phyloP scores from a whole-genome alignment of 306 rosid genomes.

The Cicer yamashitae region DNA sequence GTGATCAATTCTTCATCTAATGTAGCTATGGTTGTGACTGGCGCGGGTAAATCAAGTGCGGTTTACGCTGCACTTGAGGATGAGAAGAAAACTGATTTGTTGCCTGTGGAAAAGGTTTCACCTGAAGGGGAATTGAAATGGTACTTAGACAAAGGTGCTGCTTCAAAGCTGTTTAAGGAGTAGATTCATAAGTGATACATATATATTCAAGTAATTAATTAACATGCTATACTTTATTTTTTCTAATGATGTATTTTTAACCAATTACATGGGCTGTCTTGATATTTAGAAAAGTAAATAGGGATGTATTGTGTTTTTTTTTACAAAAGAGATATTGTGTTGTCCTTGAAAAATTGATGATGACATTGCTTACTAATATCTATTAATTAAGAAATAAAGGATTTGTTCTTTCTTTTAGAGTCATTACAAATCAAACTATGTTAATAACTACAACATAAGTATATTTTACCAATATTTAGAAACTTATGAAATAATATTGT shows the following conservation, averaged over 20 bases:
- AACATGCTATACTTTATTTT: not conserved
- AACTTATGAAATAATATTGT: not conserved
- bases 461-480: not conserved
- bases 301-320: not conserved
- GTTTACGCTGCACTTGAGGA: constrained; percentile 61
- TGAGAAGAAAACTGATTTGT: constrained; percentile 44
- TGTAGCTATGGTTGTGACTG: constrained; percentile 70
- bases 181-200: not conserved
- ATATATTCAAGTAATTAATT: not conserved
- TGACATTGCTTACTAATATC: not conserved
- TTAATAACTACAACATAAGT: not conserved
- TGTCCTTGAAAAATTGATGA: not conserved
- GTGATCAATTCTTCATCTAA: constrained; percentile 76
- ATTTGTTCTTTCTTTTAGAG: not conserved
- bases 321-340: not conserved
- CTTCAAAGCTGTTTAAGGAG: constrained; percentile 63
- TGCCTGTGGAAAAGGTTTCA: constrained; percentile 69
- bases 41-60: constrained; percentile 63
- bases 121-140: constrained; percentile 74
- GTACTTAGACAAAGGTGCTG: constrained; percentile 83
- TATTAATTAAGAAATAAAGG: not conserved
- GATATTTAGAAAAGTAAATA: not conserved
- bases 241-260: not conserved
- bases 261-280: not conserved
- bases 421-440: not conserved